Evolutionary conservation across 129 eudicot species (phyloP).

Genomic region (Arctium minus): DNA sequence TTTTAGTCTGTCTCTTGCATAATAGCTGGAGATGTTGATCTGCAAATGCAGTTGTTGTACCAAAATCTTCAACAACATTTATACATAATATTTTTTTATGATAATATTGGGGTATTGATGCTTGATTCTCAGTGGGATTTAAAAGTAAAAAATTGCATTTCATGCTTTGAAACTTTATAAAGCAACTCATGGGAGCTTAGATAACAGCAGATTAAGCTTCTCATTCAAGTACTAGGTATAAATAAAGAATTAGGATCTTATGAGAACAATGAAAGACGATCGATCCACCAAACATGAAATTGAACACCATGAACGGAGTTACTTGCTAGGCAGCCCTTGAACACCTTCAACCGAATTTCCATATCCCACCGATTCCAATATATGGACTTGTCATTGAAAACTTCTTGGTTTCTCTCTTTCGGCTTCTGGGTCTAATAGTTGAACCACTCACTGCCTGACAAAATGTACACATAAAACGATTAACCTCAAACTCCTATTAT

Average conservation of each 20-base stretch:
- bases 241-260: neutral
- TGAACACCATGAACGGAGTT: neutral
- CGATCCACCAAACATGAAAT: neutral
- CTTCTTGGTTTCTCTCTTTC: no score
- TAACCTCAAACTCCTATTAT: no score
- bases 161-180: neutral
- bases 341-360: neutral
- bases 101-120: slow-evolving; percentile 7
- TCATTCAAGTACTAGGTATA: neutral
- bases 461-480: no score
- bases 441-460: no score
- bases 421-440: no score
- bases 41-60: slow-evolving; percentile 23
- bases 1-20: slow-evolving; percentile 5
- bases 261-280: neutral
- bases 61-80: slow-evolving; percentile 17
- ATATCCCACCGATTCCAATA: neutral
- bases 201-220: neutral
- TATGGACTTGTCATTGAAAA: no score
- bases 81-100: slow-evolving; percentile 14
- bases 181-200: neutral
- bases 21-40: slow-evolving; percentile 16
- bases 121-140: neutral
- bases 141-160: neutral
- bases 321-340: neutral